These are phyloP conservation scores for Xylaria flabelliformis DNA, from an alignment of 495 filamentous ascomycete species.

Conservation along the genomic window DNA sequence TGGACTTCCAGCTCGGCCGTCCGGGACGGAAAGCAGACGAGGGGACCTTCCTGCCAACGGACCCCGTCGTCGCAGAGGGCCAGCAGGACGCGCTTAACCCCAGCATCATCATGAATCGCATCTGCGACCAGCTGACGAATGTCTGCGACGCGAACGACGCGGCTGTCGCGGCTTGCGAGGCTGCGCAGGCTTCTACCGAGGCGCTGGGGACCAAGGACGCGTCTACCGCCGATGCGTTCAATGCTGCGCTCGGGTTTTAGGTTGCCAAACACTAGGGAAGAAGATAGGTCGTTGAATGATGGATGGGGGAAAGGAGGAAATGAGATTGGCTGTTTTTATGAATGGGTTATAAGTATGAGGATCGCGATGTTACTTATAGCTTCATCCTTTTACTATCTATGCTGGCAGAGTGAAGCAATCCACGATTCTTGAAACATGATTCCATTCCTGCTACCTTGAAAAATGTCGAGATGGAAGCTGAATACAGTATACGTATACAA, in stretches of 20 bases:
- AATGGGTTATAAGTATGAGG: neutral
- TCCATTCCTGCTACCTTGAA: no score
- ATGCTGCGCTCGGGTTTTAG: conserved; percentile 45
- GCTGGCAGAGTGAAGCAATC: no score
- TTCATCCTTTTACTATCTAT: no score
- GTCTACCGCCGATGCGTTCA: conserved; percentile 47
- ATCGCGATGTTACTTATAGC: no score
- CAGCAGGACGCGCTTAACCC: conserved; percentile 58
- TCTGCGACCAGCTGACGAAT: conserved; percentile 62
- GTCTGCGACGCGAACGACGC: conserved; percentile 61
- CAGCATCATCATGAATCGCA: conserved; percentile 66
- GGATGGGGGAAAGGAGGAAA: neutral
- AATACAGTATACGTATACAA: no score
- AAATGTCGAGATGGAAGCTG: no score
- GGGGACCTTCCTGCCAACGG: conserved; percentile 59
- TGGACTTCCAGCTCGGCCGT: conserved; percentile 58
- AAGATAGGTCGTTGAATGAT: neutral
- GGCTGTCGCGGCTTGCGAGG: conserved; percentile 53
- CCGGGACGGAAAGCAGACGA: conserved; percentile 48
- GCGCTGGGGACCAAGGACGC: conserved; percentile 45
- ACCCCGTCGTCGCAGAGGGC: conserved; percentile 54
- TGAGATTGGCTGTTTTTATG: neutral
- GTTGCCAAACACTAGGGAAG: neutral
- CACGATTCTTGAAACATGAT: no score
- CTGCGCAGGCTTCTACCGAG: conserved; percentile 48